phyloP scores from a whole-genome alignment of 2,329 filamentous ascomycete species.

The Aureobasidium pullulans region DNA sequence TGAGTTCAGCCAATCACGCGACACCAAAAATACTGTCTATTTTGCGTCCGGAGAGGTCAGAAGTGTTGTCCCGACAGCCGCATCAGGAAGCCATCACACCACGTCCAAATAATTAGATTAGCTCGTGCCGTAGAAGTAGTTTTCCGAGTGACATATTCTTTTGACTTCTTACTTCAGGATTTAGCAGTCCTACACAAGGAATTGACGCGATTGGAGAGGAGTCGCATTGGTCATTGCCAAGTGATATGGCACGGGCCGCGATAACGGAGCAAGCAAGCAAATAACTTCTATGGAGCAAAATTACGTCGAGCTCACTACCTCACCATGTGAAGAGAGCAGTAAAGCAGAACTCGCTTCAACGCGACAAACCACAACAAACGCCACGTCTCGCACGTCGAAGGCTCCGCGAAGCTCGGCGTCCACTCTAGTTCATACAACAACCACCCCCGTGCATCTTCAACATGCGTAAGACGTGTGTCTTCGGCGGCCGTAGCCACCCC shows the following conservation, averaged over 20 bases:
- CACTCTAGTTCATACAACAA: background rate
- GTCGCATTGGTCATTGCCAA: background rate
- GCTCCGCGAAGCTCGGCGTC: background rate
- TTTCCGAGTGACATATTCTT: background rate
- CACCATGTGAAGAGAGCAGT: constrained; percentile 11
- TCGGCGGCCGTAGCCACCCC: constrained; percentile 60
- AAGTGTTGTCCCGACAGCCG: background rate
- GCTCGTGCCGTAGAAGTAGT: background rate
- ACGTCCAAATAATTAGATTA: background rate
- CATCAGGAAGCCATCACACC: background rate
- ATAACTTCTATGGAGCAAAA: constrained; percentile 1
- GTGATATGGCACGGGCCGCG: background rate
- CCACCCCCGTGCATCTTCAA: constrained; percentile 22
- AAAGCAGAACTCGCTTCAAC: constrained; percentile 1
- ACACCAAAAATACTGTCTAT: background rate
- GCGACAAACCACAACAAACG: background rate
- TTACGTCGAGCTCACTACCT: background rate
- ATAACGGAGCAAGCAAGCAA: background rate
- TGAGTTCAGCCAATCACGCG: background rate
- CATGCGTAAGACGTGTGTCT: constrained; percentile 62
- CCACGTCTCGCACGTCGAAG: background rate
- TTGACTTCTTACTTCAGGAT: background rate
- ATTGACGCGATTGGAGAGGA: no score
- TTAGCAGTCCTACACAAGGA: background rate
- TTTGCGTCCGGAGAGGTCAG: background rate